Conservation (phyloP, 2,329 filamentous ascomycete species). For the Aureobasidium pullulans region DNA sequence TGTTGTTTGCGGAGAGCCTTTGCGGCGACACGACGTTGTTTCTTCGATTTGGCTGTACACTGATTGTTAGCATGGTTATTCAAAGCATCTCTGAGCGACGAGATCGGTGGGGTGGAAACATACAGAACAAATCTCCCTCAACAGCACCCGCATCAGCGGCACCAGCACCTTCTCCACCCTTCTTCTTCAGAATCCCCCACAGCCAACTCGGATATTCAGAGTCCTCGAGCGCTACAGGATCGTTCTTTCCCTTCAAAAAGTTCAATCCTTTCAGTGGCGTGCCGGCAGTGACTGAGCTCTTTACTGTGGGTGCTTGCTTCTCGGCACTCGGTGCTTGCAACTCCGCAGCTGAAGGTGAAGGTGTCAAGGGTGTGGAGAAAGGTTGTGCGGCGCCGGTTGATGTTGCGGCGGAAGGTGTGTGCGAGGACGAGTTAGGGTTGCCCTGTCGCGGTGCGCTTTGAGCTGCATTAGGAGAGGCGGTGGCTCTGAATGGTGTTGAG, state of each 20-base stretch:
- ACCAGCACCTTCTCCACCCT: conserved; percentile 35
- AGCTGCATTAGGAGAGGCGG: conserved; percentile 23
- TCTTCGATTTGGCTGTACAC: conserved; percentile 69
- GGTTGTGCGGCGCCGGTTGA: conserved; percentile 40
- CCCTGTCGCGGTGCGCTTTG: conserved; percentile 24
- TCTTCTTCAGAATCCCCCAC: conserved; percentile 62
- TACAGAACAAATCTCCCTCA: conserved; percentile 73
- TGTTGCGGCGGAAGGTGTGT: conserved; percentile 31
- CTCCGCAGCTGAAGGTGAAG: conserved; percentile 21
- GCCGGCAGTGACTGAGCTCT: conserved; percentile 54
- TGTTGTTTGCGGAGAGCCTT: conserved; percentile 57
- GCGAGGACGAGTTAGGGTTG: conserved; percentile 8
- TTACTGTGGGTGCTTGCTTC: conserved; percentile 23
- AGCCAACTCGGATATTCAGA: conserved; percentile 74
- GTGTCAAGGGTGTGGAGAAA: conserved; percentile 34
- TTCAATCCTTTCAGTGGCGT: conserved; percentile 67
- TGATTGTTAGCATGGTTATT: background rate
- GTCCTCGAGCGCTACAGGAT: conserved; percentile 68
- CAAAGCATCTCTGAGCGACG: too few relatives aligned
- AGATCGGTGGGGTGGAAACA: conserved; percentile 28
- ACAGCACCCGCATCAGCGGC: conserved; percentile 41
- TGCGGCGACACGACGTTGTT: conserved; percentile 64
- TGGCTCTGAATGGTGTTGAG: conserved; percentile 15
- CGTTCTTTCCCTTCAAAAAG: conserved; percentile 64
- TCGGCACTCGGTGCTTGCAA: conserved; percentile 24